These are phyloP conservation scores for Microcyclospora pomicola DNA, from an alignment of 2,329 filamentous ascomycete genomes.

Conservation along the genomic window DNA sequence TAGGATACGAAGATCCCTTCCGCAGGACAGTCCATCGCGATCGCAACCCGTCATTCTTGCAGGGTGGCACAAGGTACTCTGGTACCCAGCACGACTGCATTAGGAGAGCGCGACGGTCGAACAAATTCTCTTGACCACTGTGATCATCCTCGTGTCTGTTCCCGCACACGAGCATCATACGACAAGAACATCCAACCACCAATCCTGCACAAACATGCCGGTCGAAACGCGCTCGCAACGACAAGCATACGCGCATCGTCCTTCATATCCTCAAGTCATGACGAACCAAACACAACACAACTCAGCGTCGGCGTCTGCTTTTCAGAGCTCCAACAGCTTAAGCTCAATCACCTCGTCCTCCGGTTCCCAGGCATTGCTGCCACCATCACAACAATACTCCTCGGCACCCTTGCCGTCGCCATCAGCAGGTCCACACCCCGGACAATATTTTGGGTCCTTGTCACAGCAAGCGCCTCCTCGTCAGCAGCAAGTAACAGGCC, in stretches of 20 bases:
- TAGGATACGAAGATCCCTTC: too few relatives aligned
- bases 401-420: slow-evolving; percentile 23
- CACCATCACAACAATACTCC: slow-evolving; percentile 22
- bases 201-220: slow-evolving; percentile 2
- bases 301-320: slow-evolving; percentile 21
- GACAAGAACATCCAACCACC: background rate
- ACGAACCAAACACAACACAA: slow-evolving; percentile 4
- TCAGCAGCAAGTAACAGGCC: slow-evolving; percentile 19
- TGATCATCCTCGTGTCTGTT: too few relatives aligned
- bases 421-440: slow-evolving; percentile 15
- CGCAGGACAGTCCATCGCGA: too few relatives aligned
- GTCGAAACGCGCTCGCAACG: slow-evolving; percentile 12
- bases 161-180: too few relatives aligned
- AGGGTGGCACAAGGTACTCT: too few relatives aligned
- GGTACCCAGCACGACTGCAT: too few relatives aligned
- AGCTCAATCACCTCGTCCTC: slow-evolving; percentile 22
- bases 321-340: slow-evolving; percentile 30
- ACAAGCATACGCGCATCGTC: slow-evolving; percentile 12
- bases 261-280: slow-evolving; percentile 23
- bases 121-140: too few relatives aligned
- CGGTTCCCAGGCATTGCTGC: slow-evolving; percentile 10
- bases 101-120: too few relatives aligned
- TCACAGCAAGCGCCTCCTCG: slow-evolving; percentile 14
- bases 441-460: slow-evolving; percentile 21
- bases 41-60: too few relatives aligned